Conservation (phyloP, 306 rosid genomes). For the Lathyrus oleraceus region DNA sequence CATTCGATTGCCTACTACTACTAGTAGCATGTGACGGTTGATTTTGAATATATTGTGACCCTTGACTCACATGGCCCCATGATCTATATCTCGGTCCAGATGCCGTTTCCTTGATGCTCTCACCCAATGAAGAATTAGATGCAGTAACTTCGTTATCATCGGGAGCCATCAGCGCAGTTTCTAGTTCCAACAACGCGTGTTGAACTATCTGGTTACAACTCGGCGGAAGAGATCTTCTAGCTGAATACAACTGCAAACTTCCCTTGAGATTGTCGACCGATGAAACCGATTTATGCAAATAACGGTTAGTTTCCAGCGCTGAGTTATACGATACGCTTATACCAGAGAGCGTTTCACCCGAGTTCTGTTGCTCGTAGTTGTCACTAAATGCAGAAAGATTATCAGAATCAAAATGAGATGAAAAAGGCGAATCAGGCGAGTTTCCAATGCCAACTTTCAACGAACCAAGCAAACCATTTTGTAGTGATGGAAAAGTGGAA, state of each 20-base stretch:
- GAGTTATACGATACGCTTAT: constrained; percentile 56
- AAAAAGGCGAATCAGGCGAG: constrained; percentile 70
- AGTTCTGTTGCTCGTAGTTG: constrained; percentile 60
- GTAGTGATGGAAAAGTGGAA: constrained; percentile 58
- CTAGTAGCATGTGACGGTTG: constrained; percentile 47
- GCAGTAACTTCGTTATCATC: constrained; percentile 54
- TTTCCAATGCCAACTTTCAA: constrained; percentile 61
- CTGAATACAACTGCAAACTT: constrained; percentile 45
- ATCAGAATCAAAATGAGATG: constrained; percentile 62
- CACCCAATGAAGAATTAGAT: constrained; percentile 46
- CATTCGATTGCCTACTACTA: constrained; percentile 44
- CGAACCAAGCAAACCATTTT: constrained; percentile 57
- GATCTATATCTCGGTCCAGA: constrained; percentile 46
- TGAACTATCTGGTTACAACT: constrained; percentile 44
- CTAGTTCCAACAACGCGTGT: constrained; percentile 63
- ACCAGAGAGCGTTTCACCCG: constrained; percentile 64
- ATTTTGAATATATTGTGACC: constrained; percentile 42
- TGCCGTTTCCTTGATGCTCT: constrained; percentile 37
- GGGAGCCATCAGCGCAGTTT: constrained; percentile 85
- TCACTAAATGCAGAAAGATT: constrained; percentile 57
- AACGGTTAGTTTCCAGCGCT: constrained; percentile 53
- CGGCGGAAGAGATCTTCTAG: constrained; percentile 36
- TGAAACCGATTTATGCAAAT: constrained; percentile 39
- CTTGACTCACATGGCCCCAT: constrained; percentile 52
- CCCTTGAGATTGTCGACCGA: constrained; percentile 42